Percentiles rank a stretch among this genome's conserved stretches.
Conservation (phyloP, 2,329 filamentous ascomycete species). For the Cladosporium sp. region DNA sequence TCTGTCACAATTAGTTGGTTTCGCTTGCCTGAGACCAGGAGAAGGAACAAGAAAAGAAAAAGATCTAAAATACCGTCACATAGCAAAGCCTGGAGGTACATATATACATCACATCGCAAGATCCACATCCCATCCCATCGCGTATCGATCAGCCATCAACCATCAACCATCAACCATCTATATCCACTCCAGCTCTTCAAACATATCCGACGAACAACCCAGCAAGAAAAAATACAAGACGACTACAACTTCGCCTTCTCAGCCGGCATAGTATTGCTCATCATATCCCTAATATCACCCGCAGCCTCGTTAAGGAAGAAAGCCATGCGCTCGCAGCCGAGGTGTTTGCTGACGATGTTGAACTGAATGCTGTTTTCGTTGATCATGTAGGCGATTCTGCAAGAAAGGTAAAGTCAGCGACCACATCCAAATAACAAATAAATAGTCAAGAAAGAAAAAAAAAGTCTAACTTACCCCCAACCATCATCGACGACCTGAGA, state of each 20-base stretch:
- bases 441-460: neutral
- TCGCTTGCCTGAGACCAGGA: no score
- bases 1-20: no score
- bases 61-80: no score
- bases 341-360: conserved; percentile 90
- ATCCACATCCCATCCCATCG: no score
- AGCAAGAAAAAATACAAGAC: no score
- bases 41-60: no score
- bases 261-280: conserved; percentile 69
- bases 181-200: no score
- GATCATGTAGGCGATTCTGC: conserved; percentile 92
- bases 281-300: conserved; percentile 78
- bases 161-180: no score
- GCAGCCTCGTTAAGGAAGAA: conserved; percentile 94
- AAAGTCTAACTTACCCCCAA: conserved; percentile 60
- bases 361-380: conserved; percentile 99
- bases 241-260: conserved; percentile 79
- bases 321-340: conserved; percentile 89
- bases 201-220: no score
- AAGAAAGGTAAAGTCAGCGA: conserved; percentile 19
- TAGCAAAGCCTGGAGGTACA: no score
- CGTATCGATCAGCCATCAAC: no score
- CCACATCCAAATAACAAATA: neutral
- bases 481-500: conserved; percentile 94
- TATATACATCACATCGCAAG: no score